Base-by-base conservation (phyloP, 2,329 filamentous ascomycete species). In the Periconia digitata region DNA sequence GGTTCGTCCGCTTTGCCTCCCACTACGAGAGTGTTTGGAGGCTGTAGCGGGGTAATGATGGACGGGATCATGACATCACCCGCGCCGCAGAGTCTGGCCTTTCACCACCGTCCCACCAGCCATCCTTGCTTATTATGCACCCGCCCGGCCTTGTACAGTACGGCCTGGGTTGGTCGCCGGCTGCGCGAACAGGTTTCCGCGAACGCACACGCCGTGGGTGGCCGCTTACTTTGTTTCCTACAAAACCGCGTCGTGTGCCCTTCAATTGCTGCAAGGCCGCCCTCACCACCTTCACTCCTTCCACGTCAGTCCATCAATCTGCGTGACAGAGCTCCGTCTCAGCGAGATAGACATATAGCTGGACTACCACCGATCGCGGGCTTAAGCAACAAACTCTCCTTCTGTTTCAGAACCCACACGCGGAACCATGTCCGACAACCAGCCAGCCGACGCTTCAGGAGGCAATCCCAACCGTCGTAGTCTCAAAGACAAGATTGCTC, bases 401-500 rank as follows among this genome's bases (percentile, higher is more conserved):
- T n/a, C n/a, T n/a, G n/a, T n/a, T n/a, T n/a, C n/a, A n/a, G n/a
- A n/a, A n/a, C n/a, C n/a, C n/a, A n/a, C n/a, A n/a, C n/a, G n/a
- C n/a, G n/a, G n/a, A 27, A 41, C 15, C 8, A 43, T 43, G 42
- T 32, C 45, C 21, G 37, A 29, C 23, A 39, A 40, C 24, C 38
- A 46, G 24, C 44, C 48, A 55, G 46, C 49, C 36, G 46, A 36
- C 20, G 27, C 43, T 8, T 8, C 3, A n/a, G 27, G 3, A 5
- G 27, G 27, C 27, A 15, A 15, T 4, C 40, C 32, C 16, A 49
- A 50, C 12, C 43, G 63, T 27, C 62, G 58, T 40, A 57, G 60
- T 16, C 48, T 70, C 39, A 69, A 71, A 50, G 66, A 69, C 42
- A 70, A 69, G 54, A 45, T 72, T n/a, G 59, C 63, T 20, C 70